phyloP scores from a whole-genome alignment of 1,284 basidiomycete genomes.

The Fomitiporia mediterranea region DNA sequence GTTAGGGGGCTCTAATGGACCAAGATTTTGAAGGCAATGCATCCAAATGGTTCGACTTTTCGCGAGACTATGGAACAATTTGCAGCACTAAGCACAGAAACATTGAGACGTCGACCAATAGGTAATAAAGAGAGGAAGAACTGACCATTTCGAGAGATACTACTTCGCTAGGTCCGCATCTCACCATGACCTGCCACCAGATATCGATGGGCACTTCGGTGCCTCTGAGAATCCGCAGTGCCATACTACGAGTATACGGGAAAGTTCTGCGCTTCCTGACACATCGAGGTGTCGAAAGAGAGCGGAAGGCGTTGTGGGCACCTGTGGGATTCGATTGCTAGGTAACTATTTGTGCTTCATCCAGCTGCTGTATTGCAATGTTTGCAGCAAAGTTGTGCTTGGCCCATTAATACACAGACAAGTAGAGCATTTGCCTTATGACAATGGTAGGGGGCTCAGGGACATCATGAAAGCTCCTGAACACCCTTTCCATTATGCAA shows the following conservation, averaged over 20 bases:
- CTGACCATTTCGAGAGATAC: background rate
- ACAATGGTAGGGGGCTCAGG: too few relatives aligned
- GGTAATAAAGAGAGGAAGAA: background rate
- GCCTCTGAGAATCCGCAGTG: background rate
- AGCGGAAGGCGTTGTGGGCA: background rate
- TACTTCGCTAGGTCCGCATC: background rate
- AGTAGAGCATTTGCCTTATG: too few relatives aligned
- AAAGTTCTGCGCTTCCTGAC: background rate
- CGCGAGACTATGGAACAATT: background rate
- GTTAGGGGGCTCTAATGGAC: background rate
- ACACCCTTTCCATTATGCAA: too few relatives aligned
- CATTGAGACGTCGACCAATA: background rate
- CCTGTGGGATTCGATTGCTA: background rate
- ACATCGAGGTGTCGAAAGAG: background rate
- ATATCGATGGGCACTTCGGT: background rate
- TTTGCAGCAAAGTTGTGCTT: background rate
- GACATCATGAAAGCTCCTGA: too few relatives aligned
- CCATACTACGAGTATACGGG: background rate
- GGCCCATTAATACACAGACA: too few relatives aligned
- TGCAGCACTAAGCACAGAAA: background rate
- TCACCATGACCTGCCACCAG: constrained; percentile 4
- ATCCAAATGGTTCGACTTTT: constrained; percentile 2
- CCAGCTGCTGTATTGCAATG: background rate
- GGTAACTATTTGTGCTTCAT: background rate
- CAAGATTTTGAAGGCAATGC: background rate